Base-by-base conservation (phyloP, 345 rosid species). In the Laguncularia racemosa region DNA sequence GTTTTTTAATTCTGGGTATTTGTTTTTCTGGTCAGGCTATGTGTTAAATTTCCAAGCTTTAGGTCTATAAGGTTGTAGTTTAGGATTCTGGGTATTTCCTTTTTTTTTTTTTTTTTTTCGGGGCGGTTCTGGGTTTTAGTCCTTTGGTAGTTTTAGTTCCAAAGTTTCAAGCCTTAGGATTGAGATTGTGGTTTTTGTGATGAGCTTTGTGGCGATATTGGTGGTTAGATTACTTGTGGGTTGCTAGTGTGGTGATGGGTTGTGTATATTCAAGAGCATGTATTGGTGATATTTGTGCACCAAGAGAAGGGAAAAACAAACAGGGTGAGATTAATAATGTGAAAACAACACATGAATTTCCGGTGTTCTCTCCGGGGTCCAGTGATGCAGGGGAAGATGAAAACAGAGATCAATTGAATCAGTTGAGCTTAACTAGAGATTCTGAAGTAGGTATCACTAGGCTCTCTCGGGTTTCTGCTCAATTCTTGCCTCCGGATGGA, bases 201-300 rank as follows among this genome's bases (percentile, higher is more conserved):
- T 33, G 40, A 33, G 7, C 40, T 9, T 33, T 33, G 40, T 4
- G 4, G 40, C 40, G 11, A 9, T 33, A 6, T 33, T 33, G 40
- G 40, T 33, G 40, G 40, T 33, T 33, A 6, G 40, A 33, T 10
- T 7, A 33, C 7, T 33, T 33, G 40, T 33, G 40, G 40, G 40
- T 1, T 33, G 4, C 9, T 33, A 1, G 40, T 33, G 11, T 33
- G 11, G 76, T 71, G 40, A 93, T 93, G 99, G 99, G 99, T 52
- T 93, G 99, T 63, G 91, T 82, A 44, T 86, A 93, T 70, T 93
- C 99, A 16, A 81, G 95, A 69, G 84, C 88, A 56, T 93, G 99
- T 68, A 89, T 93, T 56, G 96, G 99, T 63, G 88, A 86, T 76
- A 85, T 83, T 64, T 86, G 97, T 64, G 72, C 74, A 4, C 89